phyloP scores from a whole-genome alignment of 495 filamentous ascomycete species.

The Penicillium cataractarum region DNA sequence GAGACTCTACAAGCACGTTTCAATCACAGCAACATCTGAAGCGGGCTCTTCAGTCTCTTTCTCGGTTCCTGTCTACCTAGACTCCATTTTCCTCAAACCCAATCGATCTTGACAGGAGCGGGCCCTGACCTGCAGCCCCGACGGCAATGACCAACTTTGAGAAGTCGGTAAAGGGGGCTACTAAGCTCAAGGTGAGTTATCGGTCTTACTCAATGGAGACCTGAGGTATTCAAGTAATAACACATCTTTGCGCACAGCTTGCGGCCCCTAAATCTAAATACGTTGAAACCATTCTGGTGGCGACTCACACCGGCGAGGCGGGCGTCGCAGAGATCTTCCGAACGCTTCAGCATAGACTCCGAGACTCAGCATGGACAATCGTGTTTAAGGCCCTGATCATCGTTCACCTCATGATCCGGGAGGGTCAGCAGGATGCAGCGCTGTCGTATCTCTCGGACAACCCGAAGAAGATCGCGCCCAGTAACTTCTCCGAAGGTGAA shows the following conservation, averaged over 20 bases:
- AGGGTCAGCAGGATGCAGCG: slow-evolving; percentile 88
- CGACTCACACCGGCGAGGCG: slow-evolving; percentile 92
- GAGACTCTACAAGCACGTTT: slow-evolving; percentile 27
- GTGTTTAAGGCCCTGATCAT: slow-evolving; percentile 97
- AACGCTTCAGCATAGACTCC: slow-evolving; percentile 81
- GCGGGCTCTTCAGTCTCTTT: slow-evolving; percentile 25
- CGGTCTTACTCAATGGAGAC: background rate
- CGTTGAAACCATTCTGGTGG: slow-evolving; percentile 95
- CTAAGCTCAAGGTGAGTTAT: slow-evolving; percentile 82
- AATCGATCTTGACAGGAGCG: slow-evolving; percentile 9
- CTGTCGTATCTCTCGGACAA: slow-evolving; percentile 83
- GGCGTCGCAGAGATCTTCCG: slow-evolving; percentile 97
- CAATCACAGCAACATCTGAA: slow-evolving; percentile 31
- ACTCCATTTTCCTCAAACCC: background rate
- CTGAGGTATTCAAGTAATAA: background rate
- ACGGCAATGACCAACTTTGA: slow-evolving; percentile 78
- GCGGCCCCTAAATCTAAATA: slow-evolving; percentile 99
- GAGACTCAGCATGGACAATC: slow-evolving; percentile 96
- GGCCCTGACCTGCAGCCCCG: slow-evolving; percentile 11
- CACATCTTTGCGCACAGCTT: slow-evolving; percentile 56
- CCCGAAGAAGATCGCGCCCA: slow-evolving; percentile 81
- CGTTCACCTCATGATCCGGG: slow-evolving; percentile 94
- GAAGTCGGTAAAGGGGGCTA: slow-evolving; percentile 92
- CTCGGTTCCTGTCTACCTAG: background rate
- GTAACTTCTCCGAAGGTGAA: slow-evolving; percentile 89